Base-by-base conservation (phyloP, 1,284 basidiomycete species). In the Irpex sp. region DNA sequence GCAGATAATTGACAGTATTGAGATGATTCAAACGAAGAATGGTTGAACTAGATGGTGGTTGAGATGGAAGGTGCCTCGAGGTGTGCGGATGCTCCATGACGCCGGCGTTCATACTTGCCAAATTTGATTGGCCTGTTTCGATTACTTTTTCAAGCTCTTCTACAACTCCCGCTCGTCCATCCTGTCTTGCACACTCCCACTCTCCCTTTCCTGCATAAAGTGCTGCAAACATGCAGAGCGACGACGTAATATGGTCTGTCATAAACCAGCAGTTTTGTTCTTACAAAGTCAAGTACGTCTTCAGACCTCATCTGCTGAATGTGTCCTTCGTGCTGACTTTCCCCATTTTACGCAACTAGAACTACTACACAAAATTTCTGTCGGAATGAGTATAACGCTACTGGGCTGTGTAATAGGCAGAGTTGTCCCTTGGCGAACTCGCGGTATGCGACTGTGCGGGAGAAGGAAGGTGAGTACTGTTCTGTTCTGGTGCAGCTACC, bases 401-500 rank as follows among this genome's bases (percentile, higher is more conserved):
- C 96, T 1, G 97, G 97, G n/a, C 83, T 98, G 67, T 99, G 97
- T 77, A 95, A 89, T 71, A 82, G 96, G 61, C 94, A 97, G 71
- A 96, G 94, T 60, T 99, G 97, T 78, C 97, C 97, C 0, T 79
- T 99, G 10, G 97, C 97, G 18, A 99, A 99, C 75, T 95, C 94
- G 28, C 81, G 93, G 65, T 99, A 99, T 76, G 96, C 97, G 5
- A 99, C 97, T 16, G 95, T 99, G 1, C 82, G 96, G 61, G 97
- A 99, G 76, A 88, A 93, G 65, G 94, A 98, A 76, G 95, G 94
- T 90, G 65, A 65, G 83, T 73, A 4, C 19, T 4, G 39, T n/a
- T 28, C 19, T 45, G 16, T 55, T 14, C 18, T 58, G 36, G 52
- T 5, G 16, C 59, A 4, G 56, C 47, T 45, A 35, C 42, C 39